Evolutionary conservation across 1,139 yeast genomes (phyloP).

Genomic region (Diutina rugosa): DNA sequence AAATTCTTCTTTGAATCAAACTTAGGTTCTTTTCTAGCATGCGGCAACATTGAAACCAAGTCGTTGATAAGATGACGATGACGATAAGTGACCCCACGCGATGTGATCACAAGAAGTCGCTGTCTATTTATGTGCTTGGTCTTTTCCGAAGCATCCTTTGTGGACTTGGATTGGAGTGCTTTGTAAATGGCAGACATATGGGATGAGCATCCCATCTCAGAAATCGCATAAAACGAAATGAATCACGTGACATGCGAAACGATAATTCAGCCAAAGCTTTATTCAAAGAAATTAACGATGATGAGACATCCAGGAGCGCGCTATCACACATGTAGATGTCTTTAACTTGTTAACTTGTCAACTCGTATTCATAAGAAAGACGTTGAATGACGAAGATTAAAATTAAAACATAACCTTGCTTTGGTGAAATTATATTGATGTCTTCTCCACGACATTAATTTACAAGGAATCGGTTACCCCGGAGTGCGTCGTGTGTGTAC

Average conservation of each 20-base stretch:
- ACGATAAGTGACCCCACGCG: constrained; percentile 89
- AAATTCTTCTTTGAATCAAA: constrained; percentile 87
- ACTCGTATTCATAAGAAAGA: no score
- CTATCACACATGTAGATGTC: no score
- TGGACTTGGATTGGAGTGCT: constrained; percentile 44
- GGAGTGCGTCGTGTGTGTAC: background rate
- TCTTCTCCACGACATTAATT: no score
- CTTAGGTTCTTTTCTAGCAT: constrained; percentile 93
- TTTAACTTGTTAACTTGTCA: no score
- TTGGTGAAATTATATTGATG: no score
- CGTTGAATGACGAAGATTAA: no score
- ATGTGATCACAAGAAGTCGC: constrained; percentile 75
- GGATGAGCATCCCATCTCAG: background rate
- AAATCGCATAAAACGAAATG: background rate
- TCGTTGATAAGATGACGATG: constrained; percentile 92
- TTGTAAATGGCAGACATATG: constrained; percentile 55
- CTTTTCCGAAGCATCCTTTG: constrained; percentile 32
- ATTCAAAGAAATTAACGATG: background rate
- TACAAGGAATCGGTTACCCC: background rate
- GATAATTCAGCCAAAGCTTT: background rate
- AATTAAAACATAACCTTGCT: no score
- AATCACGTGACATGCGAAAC: background rate
- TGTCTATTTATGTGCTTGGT: constrained; percentile 59
- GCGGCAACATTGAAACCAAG: constrained; percentile 71
- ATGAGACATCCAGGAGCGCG: no score